Evolutionary conservation across 2,329 filamentous ascomycete genomes (phyloP).

Genomic region (Zymoseptoria crescenta): DNA sequence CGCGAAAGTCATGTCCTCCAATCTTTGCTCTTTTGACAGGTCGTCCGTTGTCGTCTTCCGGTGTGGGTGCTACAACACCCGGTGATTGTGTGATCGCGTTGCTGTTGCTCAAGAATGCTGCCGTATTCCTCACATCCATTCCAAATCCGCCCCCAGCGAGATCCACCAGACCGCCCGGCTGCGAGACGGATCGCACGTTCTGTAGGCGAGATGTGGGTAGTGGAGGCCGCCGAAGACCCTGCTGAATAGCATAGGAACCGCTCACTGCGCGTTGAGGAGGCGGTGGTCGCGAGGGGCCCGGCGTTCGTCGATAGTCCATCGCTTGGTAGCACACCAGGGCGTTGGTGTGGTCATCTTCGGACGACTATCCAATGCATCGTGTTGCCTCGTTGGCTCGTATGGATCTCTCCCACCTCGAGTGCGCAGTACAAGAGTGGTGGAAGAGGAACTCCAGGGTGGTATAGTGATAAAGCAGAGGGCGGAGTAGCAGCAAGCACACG

Average conservation of each 20-base stretch:
- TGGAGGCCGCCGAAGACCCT: conserved; percentile 15
- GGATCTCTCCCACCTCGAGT: not conserved
- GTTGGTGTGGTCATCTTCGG: conserved; percentile 6
- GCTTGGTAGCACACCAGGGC: conserved; percentile 13
- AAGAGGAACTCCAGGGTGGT: not conserved
- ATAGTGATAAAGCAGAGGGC: not conserved
- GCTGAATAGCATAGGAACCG: conserved; percentile 19
- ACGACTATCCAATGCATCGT: not conserved
- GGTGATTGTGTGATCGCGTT: conserved; percentile 15
- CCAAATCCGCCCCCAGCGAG: conserved; percentile 16
- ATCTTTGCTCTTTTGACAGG: conserved; percentile 25
- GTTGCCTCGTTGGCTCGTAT: not conserved
- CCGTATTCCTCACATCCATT: conserved; percentile 9
- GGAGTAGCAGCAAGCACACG: not conserved
- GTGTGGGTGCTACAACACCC: conserved; percentile 16
- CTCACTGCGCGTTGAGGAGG: conserved; percentile 23
- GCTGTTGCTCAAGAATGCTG: conserved; percentile 15
- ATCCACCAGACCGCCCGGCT: conserved; percentile 21
- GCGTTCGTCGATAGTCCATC: conserved; percentile 23
- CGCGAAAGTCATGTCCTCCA: conserved; percentile 6
- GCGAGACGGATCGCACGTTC: conserved; percentile 26
- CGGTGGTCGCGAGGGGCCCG: conserved; percentile 17
- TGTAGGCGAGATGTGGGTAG: conserved; percentile 25
- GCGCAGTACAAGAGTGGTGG: not conserved
- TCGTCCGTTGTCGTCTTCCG: conserved; percentile 17